Evolutionary conservation across 2,329 filamentous ascomycete genomes (phyloP).

Genomic region (Macrophomina pseudophaseolina): DNA sequence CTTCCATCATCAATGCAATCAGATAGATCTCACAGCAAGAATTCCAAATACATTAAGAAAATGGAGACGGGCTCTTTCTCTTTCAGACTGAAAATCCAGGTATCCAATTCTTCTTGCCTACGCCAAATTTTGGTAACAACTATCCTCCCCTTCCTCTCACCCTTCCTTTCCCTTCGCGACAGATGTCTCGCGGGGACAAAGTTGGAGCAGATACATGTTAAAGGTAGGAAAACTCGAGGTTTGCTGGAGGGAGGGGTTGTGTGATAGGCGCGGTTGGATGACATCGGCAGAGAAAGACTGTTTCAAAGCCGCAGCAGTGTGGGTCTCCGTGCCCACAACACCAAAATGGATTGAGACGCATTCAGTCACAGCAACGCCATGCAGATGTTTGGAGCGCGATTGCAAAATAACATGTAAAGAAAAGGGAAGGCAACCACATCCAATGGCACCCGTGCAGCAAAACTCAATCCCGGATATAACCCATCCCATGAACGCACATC

Average conservation of each 20-base stretch:
- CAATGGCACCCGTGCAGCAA: constrained; percentile 10
- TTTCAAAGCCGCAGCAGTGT: constrained; percentile 20
- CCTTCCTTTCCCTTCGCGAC: background rate
- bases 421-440: constrained; percentile 1
- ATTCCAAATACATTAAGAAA: constrained; percentile 20
- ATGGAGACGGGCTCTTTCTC: background rate
- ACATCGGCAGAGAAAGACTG: constrained; percentile 17
- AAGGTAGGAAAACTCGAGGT: background rate
- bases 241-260: background rate
- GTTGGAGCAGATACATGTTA: constrained; percentile 13
- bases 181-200: background rate
- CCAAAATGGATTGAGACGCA: constrained; percentile 18
- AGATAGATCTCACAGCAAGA: too few relatives aligned
- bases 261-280: background rate
- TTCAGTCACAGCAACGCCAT: constrained; percentile 21
- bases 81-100: constrained; percentile 1
- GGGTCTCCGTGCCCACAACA: constrained; percentile 11
- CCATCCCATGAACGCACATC: constrained; percentile 24
- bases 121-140: background rate
- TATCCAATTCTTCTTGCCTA: constrained; percentile 22
- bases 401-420: constrained; percentile 5
- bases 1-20: constrained; percentile 3
- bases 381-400: constrained; percentile 18
- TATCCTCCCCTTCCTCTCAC: background rate
- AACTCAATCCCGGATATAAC: constrained; percentile 22